phyloP scores from a whole-genome alignment of 1,284 basidiomycete genomes.

The Porodaedalea pini region DNA sequence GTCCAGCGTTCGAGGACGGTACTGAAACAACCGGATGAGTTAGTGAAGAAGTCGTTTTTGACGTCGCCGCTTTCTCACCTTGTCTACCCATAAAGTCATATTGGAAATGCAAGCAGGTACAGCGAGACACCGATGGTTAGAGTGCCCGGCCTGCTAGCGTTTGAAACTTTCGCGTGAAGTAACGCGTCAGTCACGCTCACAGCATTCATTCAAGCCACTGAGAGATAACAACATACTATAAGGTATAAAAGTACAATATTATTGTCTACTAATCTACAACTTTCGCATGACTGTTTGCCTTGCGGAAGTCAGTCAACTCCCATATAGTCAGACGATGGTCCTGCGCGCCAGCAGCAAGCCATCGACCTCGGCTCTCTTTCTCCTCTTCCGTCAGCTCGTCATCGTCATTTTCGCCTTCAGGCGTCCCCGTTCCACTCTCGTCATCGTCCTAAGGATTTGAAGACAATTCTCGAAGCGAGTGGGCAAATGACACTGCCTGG shows the following conservation, averaged over 20 bases:
- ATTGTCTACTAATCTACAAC: no score
- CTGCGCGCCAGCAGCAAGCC: constrained; percentile 72
- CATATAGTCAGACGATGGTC: constrained; percentile 77
- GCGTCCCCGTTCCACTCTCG: neutral
- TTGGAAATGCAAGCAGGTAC: neutral
- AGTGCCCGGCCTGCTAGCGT: neutral
- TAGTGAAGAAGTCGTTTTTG: no score
- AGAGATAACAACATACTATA: no score
- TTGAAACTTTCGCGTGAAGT: neutral
- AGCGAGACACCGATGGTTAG: neutral
- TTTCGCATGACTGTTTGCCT: no score
- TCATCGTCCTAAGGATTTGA: neutral
- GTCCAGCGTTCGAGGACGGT: constrained; percentile 81
- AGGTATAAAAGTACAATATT: no score
- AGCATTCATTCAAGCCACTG: neutral
- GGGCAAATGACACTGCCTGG: constrained; percentile 68
- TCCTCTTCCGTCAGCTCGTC: constrained; percentile 51
- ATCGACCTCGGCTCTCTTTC: constrained; percentile 48
- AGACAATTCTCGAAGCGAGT: no score
- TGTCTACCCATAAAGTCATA: constrained; percentile 92
- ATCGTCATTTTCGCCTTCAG: constrained; percentile 32
- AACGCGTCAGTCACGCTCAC: constrained; percentile 9
- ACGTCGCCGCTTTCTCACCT: constrained; percentile 44
- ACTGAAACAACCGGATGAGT: constrained; percentile 42
- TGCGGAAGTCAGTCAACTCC: constrained; percentile 66